These are phyloP conservation scores for Epichloe gansuensis DNA, from an alignment of 2,329 filamentous ascomycete genomes.

Conservation along the genomic window DNA sequence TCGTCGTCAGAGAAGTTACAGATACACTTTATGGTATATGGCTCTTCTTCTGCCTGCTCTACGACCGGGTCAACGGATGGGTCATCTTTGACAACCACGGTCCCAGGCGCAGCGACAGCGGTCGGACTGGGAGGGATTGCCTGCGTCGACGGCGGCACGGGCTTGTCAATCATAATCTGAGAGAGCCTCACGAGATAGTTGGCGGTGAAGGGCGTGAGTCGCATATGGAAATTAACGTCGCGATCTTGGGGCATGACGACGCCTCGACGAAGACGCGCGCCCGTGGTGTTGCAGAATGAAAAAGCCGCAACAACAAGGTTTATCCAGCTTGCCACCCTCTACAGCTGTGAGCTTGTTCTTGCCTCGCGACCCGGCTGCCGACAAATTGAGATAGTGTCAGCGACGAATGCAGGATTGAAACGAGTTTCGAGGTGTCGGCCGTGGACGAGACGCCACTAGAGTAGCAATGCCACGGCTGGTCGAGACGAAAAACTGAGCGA, in stretches of 20 bases:
- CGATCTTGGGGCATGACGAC: conserved; percentile 48
- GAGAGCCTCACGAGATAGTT: conserved; percentile 29
- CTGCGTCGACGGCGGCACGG: conserved; percentile 40
- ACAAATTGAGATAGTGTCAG: background rate
- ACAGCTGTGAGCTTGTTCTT: background rate
- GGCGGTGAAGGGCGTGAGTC: conserved; percentile 25
- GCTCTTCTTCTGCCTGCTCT: conserved; percentile 57
- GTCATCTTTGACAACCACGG: conserved; percentile 27
- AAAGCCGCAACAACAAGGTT: conserved; percentile 2
- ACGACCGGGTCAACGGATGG: conserved; percentile 26
- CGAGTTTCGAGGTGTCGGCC: background rate
- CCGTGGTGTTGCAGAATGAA: conserved; percentile 5
- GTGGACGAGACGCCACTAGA: background rate
- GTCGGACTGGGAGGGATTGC: conserved; percentile 43
- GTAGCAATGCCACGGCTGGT: conserved; percentile 2
- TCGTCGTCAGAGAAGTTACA: conserved; percentile 91
- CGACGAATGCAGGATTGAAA: background rate
- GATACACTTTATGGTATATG: conserved; percentile 96
- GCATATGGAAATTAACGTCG: conserved; percentile 33
- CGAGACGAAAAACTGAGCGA: conserved; percentile 4
- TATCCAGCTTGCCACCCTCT: background rate
- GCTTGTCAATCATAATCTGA: conserved; percentile 53
- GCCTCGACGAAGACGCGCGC: conserved; percentile 32
- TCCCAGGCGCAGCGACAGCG: conserved; percentile 24
- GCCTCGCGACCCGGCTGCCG: background rate